Base-by-base conservation (phyloP, 1,284 basidiomycete genomes). In the Xerocomus minutiporus region DNA sequence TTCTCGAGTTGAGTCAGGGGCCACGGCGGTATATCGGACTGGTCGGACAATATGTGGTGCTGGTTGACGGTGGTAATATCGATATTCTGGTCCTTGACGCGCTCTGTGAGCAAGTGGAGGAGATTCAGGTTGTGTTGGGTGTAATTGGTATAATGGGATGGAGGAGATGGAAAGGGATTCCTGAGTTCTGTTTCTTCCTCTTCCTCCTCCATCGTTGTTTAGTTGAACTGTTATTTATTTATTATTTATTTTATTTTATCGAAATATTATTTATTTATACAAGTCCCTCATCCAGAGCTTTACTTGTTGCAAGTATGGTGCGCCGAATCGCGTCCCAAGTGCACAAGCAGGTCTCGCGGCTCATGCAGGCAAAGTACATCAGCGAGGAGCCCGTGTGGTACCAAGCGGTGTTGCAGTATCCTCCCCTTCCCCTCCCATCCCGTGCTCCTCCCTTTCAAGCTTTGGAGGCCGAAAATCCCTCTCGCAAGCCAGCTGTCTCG, bases 311-410 rank as follows among this genome's bases (percentile, higher is more conserved):
- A 15, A 46, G 13, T n/a, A 93, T 94, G 89, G 86, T 86, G 44
- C 86, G 94, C 57, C 80, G 90, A 58, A 81, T 96, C 63, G 86
- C 94, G 32, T 82, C 81, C 52, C 91, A 96, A 71, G 93, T 97
- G 15, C 92, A 95, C 70, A 83, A 91, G 69, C 86, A 91, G 56
- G 86, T 92, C 47, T 86, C 90, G 43, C 88, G 95, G 53, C 79
- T 97, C 49, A 78, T 95, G 67, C 82, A 84, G 48, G 82, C 83
- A 45, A 76, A 82, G 48, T 83, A 84, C 62, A 72, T 94, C 55
- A 78, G 80, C 60, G 67, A 76, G 23, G 83, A 87, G 60, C 95
- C 96, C 44, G 79, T 81, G 50, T 96, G 94, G 91, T 94, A 85
- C 70, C 78, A 86, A 57, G 85, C 95, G 20, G 90, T 95, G 45